Evolutionary conservation across 352 stramenopile species (phyloP).

Genomic region (Phytophthora citrophthora): DNA sequence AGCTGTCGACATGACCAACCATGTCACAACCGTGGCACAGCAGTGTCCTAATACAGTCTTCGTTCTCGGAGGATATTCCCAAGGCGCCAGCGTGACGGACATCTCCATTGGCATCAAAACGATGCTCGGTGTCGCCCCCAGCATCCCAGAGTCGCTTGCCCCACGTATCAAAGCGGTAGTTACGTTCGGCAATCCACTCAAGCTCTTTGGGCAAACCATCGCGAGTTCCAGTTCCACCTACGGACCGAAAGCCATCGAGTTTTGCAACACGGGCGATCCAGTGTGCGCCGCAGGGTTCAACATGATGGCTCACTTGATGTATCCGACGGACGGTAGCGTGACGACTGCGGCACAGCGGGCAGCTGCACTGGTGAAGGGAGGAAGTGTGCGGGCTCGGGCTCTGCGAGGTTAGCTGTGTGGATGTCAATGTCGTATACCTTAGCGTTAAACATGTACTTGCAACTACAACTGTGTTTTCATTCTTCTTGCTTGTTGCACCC

Average conservation of each 20-base stretch:
- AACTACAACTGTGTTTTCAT: no score
- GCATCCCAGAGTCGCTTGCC: neutral
- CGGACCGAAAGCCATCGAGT: conserved; percentile 39
- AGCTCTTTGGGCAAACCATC: conserved; percentile 33
- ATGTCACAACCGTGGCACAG: conserved; percentile 28
- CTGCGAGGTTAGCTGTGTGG: conserved; percentile 5
- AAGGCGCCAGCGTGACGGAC: conserved; percentile 39
- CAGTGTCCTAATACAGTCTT: conserved; percentile 41
- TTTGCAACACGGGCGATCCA: conserved; percentile 38
- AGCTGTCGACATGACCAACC: conserved; percentile 43
- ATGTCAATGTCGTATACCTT: neutral
- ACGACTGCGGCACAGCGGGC: conserved; percentile 26
- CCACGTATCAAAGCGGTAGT: conserved; percentile 21
- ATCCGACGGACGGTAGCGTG: conserved; percentile 37
- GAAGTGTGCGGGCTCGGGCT: neutral
- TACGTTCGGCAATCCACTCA: conserved; percentile 43
- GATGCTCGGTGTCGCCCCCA: neutral
- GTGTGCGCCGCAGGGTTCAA: conserved; percentile 39
- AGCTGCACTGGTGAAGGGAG: conserved; percentile 24
- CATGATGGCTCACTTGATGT: conserved; percentile 39
- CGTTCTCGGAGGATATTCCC: conserved; percentile 41
- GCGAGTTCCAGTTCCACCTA: conserved; percentile 28
- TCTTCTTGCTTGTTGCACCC: no score
- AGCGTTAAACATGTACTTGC: no score
- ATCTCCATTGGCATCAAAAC: conserved; percentile 40